Percentiles rank a stretch among this genome's conserved stretches.
phyloP scores from a whole-genome alignment of 2,329 filamentous ascomycete species.

The Tolypocladium tropicale region DNA sequence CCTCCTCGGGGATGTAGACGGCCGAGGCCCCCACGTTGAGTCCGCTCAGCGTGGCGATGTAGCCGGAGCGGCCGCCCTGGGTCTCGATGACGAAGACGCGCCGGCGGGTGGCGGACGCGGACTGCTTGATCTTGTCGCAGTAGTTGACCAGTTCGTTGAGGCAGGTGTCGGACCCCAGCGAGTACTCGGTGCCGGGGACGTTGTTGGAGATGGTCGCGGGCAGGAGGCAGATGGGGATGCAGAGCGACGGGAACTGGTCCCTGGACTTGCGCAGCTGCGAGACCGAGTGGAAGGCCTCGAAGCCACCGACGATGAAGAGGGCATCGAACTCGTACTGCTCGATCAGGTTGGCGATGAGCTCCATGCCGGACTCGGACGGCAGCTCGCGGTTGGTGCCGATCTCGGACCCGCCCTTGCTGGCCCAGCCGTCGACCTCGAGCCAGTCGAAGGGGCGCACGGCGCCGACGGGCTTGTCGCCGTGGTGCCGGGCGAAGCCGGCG shows the following conservation, averaged over 20 bases:
- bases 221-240: conserved; percentile 83
- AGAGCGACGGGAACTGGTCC: conserved; percentile 69
- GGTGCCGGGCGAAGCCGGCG: conserved; percentile 83
- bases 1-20: conserved; percentile 95
- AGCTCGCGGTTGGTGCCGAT: conserved; percentile 96
- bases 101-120: conserved; percentile 82
- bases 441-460: conserved; percentile 80
- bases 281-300: conserved; percentile 90
- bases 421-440: conserved; percentile 93
- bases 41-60: conserved; percentile 83
- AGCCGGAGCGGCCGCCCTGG: conserved; percentile 88
- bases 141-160: conserved; percentile 91
- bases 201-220: conserved; percentile 99
- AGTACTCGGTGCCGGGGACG: conserved; percentile 95
- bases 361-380: conserved; percentile 75
- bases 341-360: conserved; percentile 72
- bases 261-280: conserved; percentile 78
- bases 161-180: conserved; percentile 90
- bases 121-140: conserved; percentile 96
- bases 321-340: conserved; percentile 82
- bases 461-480: conserved; percentile 70
- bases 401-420: conserved; percentile 91
- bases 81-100: conserved; percentile 98
- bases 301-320: conserved; percentile 85
- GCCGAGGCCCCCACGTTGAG: conserved; percentile 85